Base-by-base conservation (phyloP, 2,329 filamentous ascomycete species). In the Penicillium sp. region DNA sequence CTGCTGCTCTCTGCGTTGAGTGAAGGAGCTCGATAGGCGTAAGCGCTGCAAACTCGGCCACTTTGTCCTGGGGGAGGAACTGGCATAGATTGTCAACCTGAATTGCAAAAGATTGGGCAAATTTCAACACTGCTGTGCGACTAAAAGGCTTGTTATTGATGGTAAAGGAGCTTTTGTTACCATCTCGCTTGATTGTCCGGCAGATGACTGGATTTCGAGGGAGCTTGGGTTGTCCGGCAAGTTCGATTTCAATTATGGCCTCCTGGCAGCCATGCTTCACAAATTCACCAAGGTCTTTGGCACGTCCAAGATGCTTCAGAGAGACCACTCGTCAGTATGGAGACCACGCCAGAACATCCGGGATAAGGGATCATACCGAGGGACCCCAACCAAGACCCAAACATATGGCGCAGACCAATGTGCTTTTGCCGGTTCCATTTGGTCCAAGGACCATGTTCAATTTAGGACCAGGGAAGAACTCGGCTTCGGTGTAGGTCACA, bases 371-470 rank as follows among this genome's bases (percentile, higher is more conserved):
- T 27, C 63, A 56, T 67, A 74, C 73, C 58, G 65, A 78, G 15
- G 89, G 80, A 20, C 79, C 77, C 72, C 84, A 95, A 32, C 92
- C 92, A 16, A 98, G 70, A 2, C 92, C 92, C 10, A 98, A 68
- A 57, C 92, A 96, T 51, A 98, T 94, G 30, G 92, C 92, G 65
- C 92, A 98, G 29, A 98, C 90, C 16, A 98, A 73, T 0, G 92
- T 95, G 66, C 90, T 96, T 67, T 98, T 98, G 38, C 92, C 92
- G 0, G 92, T 96, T 22, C 92, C 92, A 56, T 98, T 98, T n/a
- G 92, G 92, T 0, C 92, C 92, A 52, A 98, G 95, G 36, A 98
- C 82, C 90, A 98, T 96, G 61, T 98, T 98, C 56, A 98, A 66
- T 59, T 85, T 90, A 1, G 92, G 90, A 0, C 92, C 92, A 9